A percentile compares a stretch with the other conserved stretches of the same genome.
Evolutionary conservation across 139 green algal genomes (phyloP).

Genomic region (Deuterostichococcus epilithicus): DNA sequence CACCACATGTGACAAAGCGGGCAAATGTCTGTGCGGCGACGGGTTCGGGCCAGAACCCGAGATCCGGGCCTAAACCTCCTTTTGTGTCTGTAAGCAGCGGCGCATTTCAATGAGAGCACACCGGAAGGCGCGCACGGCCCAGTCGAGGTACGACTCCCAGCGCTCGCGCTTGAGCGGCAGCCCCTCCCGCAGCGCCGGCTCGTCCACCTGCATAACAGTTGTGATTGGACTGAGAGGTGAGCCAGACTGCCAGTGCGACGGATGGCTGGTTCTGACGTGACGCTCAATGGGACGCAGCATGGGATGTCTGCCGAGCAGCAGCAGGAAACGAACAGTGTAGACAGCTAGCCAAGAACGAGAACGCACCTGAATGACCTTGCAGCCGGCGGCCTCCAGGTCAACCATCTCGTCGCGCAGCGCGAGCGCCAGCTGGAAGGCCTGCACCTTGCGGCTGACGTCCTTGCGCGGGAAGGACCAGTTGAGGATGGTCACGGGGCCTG

Average conservation of each 20-base stretch:
- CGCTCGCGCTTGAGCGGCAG: conserved; percentile 75
- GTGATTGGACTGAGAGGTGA: not conserved
- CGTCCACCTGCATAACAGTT: conserved; percentile 65
- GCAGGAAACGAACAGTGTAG: not conserved
- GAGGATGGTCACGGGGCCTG: conserved; percentile 86
- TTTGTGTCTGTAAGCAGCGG: too few species aligned
- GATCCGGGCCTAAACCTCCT: too few species aligned
- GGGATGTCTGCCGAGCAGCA: not conserved
- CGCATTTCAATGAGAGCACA: not conserved
- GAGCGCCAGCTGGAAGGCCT: conserved; percentile 75
- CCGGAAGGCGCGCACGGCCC: conserved; percentile 84
- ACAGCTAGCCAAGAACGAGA: not conserved
- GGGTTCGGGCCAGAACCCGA: too few species aligned
- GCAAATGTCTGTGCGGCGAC: too few species aligned
- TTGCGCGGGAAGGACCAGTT: conserved; percentile 90
- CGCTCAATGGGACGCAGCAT: too few species aligned
- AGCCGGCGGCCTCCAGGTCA: conserved; percentile 78
- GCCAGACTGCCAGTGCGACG: not conserved
- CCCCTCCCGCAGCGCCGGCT: conserved; percentile 88
- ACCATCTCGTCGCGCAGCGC: conserved; percentile 79
- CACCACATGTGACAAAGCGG: too few species aligned
- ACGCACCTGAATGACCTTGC: conserved; percentile 71
- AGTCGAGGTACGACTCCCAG: conserved; percentile 75
- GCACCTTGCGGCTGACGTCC: conserved; percentile 63
- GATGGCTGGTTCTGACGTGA: not conserved